A percentile compares a stretch with the other conserved stretches of the same genome.
phyloP scores from a whole-genome alignment of 352 stramenopile genomes.

The Phytophthora litchii region DNA sequence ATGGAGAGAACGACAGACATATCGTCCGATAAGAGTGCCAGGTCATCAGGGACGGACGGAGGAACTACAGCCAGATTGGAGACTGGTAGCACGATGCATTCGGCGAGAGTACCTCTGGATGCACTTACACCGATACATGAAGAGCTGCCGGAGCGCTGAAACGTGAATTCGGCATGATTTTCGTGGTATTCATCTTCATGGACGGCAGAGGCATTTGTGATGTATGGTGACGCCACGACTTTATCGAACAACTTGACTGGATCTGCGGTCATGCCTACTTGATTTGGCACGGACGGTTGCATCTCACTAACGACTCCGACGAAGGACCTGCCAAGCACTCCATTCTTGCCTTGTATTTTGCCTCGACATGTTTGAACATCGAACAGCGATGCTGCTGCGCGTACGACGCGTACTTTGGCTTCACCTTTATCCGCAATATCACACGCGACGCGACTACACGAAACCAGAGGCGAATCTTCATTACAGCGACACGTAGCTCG shows the following conservation, averaged over 20 bases:
- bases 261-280: constrained; percentile 3
- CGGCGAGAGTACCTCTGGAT: constrained; percentile 36
- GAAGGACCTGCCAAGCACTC: constrained; percentile 48
- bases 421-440: constrained; percentile 24
- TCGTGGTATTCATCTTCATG: constrained; percentile 5
- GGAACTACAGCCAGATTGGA: constrained; percentile 42
- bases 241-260: constrained; percentile 35
- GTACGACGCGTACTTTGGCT: constrained; percentile 43
- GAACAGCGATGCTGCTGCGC: constrained; percentile 38
- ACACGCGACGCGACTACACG: constrained; percentile 36
- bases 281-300: constrained; percentile 1
- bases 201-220: constrained; percentile 1
- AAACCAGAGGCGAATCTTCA: constrained; percentile 39
- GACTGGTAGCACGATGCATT: constrained; percentile 50
- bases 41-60: constrained; percentile 38
- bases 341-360: constrained; percentile 39
- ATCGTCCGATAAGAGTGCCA: constrained; percentile 51
- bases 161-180: not conserved
- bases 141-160: not conserved
- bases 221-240: constrained; percentile 41
- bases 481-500: constrained; percentile 40
- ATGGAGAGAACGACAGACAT: constrained; percentile 44
- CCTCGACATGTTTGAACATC: constrained; percentile 44
- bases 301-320: constrained; percentile 45
- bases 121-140: constrained; percentile 44